Conservation (phyloP, 2,329 filamentous ascomycete species). For the Dactylellina leptospora region DNA sequence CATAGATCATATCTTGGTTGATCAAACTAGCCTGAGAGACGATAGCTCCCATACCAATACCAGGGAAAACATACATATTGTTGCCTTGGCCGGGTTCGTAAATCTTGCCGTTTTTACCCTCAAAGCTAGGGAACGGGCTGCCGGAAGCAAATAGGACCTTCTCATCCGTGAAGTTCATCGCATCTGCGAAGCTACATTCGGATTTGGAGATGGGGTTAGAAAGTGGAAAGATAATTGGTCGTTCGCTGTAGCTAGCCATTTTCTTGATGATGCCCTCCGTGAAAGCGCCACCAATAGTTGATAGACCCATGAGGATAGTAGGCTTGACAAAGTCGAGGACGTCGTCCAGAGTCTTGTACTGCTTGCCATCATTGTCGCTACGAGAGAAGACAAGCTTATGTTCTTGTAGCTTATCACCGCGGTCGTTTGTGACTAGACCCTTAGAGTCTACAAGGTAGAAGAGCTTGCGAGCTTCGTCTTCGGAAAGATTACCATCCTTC, state of each 20-base stretch:
- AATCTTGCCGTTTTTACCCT: constrained; percentile 68
- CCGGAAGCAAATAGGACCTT: constrained; percentile 93
- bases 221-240: constrained; percentile 92
- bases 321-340: constrained; percentile 95
- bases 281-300: constrained; percentile 93
- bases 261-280: constrained; percentile 81
- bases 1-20: constrained; percentile 97
- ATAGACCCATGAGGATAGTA: constrained; percentile 91
- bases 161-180: constrained; percentile 88
- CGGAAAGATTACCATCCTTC: constrained; percentile 80
- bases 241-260: constrained; percentile 71
- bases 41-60: constrained; percentile 91
- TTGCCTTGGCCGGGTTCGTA: constrained; percentile 82
- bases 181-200: constrained; percentile 96
- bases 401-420: constrained; percentile 90
- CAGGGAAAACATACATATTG: constrained; percentile 94
- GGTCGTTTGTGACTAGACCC: constrained; percentile 90
- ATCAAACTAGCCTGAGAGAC: constrained; percentile 85
- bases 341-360: constrained; percentile 82
- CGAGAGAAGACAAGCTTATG: constrained; percentile 81
- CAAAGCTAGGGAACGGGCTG: constrained; percentile 81
- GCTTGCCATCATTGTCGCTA: constrained; percentile 71
- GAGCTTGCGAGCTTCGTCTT: constrained; percentile 85
- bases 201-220: constrained; percentile 97
- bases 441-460: constrained; percentile 99